Percentiles rank a stretch among this genome's conserved stretches.
Evolutionary conservation across 2,329 filamentous ascomycete genomes (phyloP).

Genomic region (Arthroderma uncinatum): DNA sequence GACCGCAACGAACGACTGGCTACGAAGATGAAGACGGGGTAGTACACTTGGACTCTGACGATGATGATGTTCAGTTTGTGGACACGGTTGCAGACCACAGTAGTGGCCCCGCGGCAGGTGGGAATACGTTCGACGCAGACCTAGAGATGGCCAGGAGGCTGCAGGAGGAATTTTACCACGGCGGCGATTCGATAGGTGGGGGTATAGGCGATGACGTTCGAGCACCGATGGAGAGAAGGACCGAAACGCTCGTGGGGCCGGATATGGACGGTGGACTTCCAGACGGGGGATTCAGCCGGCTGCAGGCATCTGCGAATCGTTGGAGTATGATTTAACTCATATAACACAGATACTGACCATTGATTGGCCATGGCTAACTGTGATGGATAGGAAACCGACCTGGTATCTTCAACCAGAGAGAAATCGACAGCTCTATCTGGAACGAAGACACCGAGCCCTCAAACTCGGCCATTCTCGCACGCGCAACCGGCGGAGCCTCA

Average conservation of each 20-base stretch:
- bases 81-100: constrained; percentile 18
- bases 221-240: constrained; percentile 82
- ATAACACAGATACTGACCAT: neutral
- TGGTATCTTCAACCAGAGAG: constrained; percentile 60
- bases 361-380: neutral
- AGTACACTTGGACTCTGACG: constrained; percentile 68
- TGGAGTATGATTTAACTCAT: neutral
- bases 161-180: constrained; percentile 81
- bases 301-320: constrained; percentile 13
- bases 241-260: constrained; percentile 79
- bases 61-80: constrained; percentile 43
- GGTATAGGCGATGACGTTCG: constrained; percentile 51
- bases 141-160: constrained; percentile 83
- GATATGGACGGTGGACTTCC: constrained; percentile 36
- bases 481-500: constrained; percentile 54
- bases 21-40: constrained; percentile 49
- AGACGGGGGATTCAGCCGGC: neutral
- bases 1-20: constrained; percentile 22
- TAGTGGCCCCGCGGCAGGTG: constrained; percentile 18
- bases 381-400: constrained; percentile 31
- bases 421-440: constrained; percentile 47
- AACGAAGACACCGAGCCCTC: constrained; percentile 40
- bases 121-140: constrained; percentile 65
- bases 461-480: constrained; percentile 44
- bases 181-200: constrained; percentile 34